Evolutionary conservation across 805 yeast species (phyloP).

Genomic region (Saturnispora galanensis): DNA sequence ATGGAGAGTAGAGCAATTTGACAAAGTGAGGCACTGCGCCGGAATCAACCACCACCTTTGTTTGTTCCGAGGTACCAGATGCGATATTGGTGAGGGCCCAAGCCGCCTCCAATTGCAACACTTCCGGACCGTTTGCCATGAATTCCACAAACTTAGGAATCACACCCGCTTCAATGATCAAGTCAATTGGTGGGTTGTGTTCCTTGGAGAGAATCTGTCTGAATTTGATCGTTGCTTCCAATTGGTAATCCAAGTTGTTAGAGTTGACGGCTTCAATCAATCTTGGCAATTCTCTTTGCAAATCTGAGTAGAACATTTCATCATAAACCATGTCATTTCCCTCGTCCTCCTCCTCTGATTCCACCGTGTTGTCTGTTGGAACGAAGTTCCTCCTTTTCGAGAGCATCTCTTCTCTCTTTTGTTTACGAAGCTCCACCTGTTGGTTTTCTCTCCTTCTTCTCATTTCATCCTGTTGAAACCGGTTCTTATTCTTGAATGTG

Average conservation of each 20-base stretch:
- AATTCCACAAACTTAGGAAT: constrained; percentile 85
- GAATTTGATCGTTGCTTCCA: constrained; percentile 84
- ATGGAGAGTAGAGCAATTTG: constrained; percentile 64
- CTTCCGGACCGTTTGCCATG: constrained; percentile 71
- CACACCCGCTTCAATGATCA: constrained; percentile 88
- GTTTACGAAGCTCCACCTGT: constrained; percentile 93
- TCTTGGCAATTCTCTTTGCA: constrained; percentile 64
- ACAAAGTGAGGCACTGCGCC: constrained; percentile 93
- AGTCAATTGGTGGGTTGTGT: constrained; percentile 91
- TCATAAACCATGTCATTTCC: constrained; percentile 31
- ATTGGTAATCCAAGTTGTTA: constrained; percentile 65
- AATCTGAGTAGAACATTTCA: constrained; percentile 33
- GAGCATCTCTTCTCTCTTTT: constrained; percentile 88
- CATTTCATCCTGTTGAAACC: constrained; percentile 90
- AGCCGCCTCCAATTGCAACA: constrained; percentile 94
- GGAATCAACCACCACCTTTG: constrained; percentile 80
- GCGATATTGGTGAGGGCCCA: constrained; percentile 99
- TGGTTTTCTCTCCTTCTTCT: constrained; percentile 97
- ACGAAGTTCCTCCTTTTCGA: constrained; percentile 84
- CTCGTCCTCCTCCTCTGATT: constrained; percentile 40
- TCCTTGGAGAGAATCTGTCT: constrained; percentile 91
- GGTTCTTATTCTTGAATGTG: constrained; percentile 86
- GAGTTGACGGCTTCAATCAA: constrained; percentile 78
- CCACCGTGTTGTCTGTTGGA: constrained; percentile 16
- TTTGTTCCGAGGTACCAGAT: constrained; percentile 84